These are phyloP conservation scores for Citeromyces hawaiiensis DNA, from an alignment of 1,139 yeast species.

Conservation along the genomic window DNA sequence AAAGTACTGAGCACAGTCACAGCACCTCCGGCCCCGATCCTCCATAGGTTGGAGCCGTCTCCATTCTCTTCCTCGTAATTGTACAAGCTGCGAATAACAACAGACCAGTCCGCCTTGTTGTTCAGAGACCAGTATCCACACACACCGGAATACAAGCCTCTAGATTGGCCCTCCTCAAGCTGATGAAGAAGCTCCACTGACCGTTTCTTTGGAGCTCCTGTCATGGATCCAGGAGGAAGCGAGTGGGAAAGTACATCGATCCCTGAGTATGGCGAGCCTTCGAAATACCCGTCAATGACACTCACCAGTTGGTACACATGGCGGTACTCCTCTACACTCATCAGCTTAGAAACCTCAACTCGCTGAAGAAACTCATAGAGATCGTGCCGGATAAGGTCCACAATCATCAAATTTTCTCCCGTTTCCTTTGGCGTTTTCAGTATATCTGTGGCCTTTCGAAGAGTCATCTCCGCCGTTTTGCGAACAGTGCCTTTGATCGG, in stretches of 20 bases:
- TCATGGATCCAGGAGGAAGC: conserved; percentile 98
- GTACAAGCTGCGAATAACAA: conserved; percentile 75
- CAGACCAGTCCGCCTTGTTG: conserved; percentile 93
- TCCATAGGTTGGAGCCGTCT: conserved; percentile 34
- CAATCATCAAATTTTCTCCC: conserved; percentile 96
- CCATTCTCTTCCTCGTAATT: conserved; percentile 40
- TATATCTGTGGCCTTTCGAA: conserved; percentile 46
- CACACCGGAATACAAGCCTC: conserved; percentile 92
- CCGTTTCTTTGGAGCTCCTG: conserved; percentile 95
- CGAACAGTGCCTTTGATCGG: conserved; percentile 95
- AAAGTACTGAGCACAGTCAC: conserved; percentile 78
- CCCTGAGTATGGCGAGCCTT: conserved; percentile 35
- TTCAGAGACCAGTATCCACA: conserved; percentile 91
- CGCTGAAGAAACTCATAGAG: conserved; percentile 53
- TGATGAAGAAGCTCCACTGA: conserved; percentile 72
- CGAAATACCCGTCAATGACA: conserved; percentile 59
- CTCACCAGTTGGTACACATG: conserved; percentile 89
- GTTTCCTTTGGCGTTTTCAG: conserved; percentile 82
- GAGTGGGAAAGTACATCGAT: conserved; percentile 68
- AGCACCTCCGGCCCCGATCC: conserved; percentile 98
- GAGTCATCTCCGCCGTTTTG: conserved; percentile 38
- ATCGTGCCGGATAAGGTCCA: conserved; percentile 90
- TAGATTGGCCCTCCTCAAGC: conserved; percentile 32
- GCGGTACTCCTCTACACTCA: conserved; percentile 87
- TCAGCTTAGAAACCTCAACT: conserved; percentile 65